Evolutionary conservation across 2,329 filamentous ascomycete genomes (phyloP).

Genomic region (Trichoderma atroviride): DNA sequence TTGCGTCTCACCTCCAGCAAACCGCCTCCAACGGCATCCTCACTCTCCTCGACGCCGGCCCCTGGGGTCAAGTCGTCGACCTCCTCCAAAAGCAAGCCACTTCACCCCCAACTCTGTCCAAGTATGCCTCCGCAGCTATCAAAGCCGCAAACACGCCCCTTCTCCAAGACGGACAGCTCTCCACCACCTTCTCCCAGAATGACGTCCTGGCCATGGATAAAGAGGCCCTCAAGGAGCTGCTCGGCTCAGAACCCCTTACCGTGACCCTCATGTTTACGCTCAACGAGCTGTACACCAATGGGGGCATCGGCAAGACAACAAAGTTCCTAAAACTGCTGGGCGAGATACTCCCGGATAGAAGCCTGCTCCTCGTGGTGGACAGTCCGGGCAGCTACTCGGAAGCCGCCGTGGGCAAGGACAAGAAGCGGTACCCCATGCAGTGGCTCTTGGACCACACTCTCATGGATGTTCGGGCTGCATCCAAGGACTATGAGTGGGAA

Average conservation of each 20-base stretch:
- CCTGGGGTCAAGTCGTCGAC: constrained; percentile 68
- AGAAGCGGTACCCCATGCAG: constrained; percentile 83
- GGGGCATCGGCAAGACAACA: constrained; percentile 73
- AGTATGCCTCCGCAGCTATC: constrained; percentile 54
- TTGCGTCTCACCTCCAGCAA: constrained; percentile 49
- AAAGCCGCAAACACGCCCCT: constrained; percentile 51
- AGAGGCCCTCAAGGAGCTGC: constrained; percentile 38
- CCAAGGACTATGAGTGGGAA: constrained; percentile 60
- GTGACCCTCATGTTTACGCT: constrained; percentile 91
- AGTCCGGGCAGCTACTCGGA: constrained; percentile 93
- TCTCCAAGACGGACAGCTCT: constrained; percentile 44
- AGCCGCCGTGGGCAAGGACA: constrained; percentile 65
- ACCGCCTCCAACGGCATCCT: constrained; percentile 45
- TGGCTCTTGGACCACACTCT: constrained; percentile 88
- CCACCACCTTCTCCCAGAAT: constrained; percentile 47
- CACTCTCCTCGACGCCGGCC: constrained; percentile 77
- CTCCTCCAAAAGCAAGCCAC: constrained; percentile 61
- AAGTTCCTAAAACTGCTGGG: constrained; percentile 73
- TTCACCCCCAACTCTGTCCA: constrained; percentile 52
- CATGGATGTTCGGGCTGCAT: constrained; percentile 46
- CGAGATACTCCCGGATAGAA: constrained; percentile 55
- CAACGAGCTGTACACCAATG: constrained; percentile 88
- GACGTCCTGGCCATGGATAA: constrained; percentile 52
- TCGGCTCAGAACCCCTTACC: constrained; percentile 50
- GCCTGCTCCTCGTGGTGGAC: constrained; percentile 82